Evolutionary conservation across 1,284 basidiomycete species (phyloP).

Genomic region (Porodaedalea pini): DNA sequence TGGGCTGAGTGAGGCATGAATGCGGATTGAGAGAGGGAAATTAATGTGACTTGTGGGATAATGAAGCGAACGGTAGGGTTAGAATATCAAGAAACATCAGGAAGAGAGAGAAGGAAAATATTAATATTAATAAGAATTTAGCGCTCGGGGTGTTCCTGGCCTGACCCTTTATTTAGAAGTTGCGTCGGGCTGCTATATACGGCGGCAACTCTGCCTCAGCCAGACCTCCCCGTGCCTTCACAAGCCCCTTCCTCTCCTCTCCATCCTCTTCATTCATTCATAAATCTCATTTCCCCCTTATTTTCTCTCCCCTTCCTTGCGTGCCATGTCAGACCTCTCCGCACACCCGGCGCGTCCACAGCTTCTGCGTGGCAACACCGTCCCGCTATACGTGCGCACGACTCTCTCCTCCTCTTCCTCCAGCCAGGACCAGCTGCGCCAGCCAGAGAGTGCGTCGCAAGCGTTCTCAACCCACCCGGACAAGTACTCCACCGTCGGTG

Average conservation of each 20-base stretch:
- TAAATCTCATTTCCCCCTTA: neutral
- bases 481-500: constrained; percentile 1
- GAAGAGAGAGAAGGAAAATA: neutral
- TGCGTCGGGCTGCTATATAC: constrained; percentile 1
- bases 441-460: neutral
- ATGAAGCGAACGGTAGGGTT: neutral
- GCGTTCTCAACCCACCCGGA: constrained; percentile 12
- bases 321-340: constrained; percentile 12
- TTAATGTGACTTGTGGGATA: neutral
- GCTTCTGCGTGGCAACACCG: constrained; percentile 18
- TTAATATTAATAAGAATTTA: neutral
- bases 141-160: neutral
- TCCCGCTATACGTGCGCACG: constrained; percentile 18
- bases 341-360: constrained; percentile 10
- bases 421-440: constrained; percentile 15
- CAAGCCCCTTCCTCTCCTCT: neutral
- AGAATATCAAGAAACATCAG: neutral
- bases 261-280: neutral
- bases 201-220: neutral
- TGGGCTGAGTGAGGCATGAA: too few relatives aligned
- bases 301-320: neutral
- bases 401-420: neutral
- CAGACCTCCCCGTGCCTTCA: neutral
- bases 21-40: neutral
- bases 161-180: neutral